These are phyloP conservation scores for Emergomyces orientalis DNA, from an alignment of 2,329 filamentous ascomycete species.

Conservation along the genomic window DNA sequence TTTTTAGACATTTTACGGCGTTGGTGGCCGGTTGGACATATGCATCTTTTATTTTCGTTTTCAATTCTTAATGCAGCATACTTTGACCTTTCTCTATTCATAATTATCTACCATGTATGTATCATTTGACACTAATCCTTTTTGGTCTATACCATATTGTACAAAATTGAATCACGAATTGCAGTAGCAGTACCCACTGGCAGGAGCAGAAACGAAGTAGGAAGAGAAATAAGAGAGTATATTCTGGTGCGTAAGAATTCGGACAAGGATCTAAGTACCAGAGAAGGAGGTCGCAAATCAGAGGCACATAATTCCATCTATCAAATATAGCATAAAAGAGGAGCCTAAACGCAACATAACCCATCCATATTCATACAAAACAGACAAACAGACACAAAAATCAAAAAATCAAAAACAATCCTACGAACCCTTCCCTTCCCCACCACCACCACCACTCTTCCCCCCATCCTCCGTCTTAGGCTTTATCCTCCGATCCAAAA, in stretches of 20 bases:
- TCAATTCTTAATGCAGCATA: neutral
- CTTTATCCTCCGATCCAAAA: slow-evolving; percentile 48
- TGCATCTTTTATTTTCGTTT: neutral
- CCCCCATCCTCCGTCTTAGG: slow-evolving; percentile 17
- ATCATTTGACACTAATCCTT: neutral
- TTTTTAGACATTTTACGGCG: neutral
- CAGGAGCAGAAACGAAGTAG: neutral
- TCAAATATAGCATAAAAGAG: neutral
- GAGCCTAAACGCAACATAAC: neutral
- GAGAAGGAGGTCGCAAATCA: neutral
- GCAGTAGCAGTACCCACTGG: neutral
- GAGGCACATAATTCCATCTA: neutral
- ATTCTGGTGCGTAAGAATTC: neutral
- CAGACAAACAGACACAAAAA: neutral
- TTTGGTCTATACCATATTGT: neutral
- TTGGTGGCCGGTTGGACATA: neutral
- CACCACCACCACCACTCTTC: slow-evolving; percentile 15
- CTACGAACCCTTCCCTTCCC: slow-evolving; percentile 10
- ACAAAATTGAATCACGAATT: neutral
- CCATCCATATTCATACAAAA: slow-evolving; percentile 2
- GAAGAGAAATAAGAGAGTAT: neutral
- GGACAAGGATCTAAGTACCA: neutral
- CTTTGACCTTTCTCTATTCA: neutral
- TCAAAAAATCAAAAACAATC: neutral
- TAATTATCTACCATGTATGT: slow-evolving; percentile 4